Evolutionary conservation across 1,284 basidiomycete genomes (phyloP).

Genomic region (Phenoliferia sp.): DNA sequence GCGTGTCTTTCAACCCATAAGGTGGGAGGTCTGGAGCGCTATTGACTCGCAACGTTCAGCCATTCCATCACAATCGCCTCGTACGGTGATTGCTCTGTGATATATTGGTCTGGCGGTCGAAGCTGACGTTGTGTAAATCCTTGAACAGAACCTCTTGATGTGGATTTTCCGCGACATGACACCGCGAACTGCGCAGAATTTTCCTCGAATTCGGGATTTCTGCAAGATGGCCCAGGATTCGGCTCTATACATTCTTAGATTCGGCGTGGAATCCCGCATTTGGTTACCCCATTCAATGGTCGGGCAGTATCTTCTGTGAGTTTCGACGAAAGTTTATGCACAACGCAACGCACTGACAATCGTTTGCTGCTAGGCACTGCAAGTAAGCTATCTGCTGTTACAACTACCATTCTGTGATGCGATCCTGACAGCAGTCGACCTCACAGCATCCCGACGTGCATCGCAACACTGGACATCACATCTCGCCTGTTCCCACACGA

Average conservation of each 20-base stretch:
- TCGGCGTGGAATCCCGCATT: constrained; percentile 27
- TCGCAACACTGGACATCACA: constrained; percentile 7
- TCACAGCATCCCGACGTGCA: constrained; percentile 22
- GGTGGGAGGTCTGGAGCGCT: no score
- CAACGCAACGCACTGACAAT: not conserved
- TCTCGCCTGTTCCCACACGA: constrained; percentile 21
- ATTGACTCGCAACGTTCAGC: no score
- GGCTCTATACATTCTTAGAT: constrained; percentile 22
- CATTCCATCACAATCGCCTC: constrained; percentile 1
- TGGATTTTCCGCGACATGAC: constrained; percentile 26
- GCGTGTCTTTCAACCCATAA: not conserved
- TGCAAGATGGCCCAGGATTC: constrained; percentile 15
- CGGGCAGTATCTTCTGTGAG: constrained; percentile 6
- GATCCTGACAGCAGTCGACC: no score
- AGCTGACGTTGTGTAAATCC: constrained; percentile 18
- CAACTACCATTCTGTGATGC: no score
- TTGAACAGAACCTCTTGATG: constrained; percentile 15
- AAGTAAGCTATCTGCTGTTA: not conserved
- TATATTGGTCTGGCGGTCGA: not conserved
- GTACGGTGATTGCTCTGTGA: no score
- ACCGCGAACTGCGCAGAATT: not conserved
- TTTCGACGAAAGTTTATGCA: not conserved
- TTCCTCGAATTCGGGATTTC: constrained; percentile 16
- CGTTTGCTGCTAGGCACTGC: not conserved
- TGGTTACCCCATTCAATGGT: constrained; percentile 24